Evolutionary conservation across 331 rosid genomes (phyloP).

Genomic region (Erythrophleum ivorense): DNA sequence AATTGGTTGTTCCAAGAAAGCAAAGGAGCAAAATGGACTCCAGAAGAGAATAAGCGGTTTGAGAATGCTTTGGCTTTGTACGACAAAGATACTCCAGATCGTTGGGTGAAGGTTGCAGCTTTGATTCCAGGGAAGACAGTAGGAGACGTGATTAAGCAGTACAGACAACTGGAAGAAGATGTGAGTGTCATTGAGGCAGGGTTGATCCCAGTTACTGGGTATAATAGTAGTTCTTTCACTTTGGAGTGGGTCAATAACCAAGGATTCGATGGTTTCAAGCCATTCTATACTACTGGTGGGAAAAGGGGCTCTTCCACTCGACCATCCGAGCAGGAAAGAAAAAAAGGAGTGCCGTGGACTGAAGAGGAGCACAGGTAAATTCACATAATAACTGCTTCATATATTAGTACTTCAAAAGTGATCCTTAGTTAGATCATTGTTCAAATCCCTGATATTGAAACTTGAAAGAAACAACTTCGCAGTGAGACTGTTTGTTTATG

Average conservation of each 20-base stretch:
- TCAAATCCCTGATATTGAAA: constrained; percentile 12
- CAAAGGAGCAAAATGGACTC: constrained; percentile 75
- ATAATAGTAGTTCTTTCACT: constrained; percentile 62
- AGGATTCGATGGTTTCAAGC: constrained; percentile 67
- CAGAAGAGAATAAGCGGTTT: constrained; percentile 78
- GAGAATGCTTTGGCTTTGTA: constrained; percentile 83
- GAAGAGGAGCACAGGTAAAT: constrained; percentile 93
- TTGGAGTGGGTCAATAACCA: constrained; percentile 68
- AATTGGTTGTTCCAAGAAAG: constrained; percentile 84
- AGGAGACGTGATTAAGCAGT: constrained; percentile 85
- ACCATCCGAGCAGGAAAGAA: constrained; percentile 84
- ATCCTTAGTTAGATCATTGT: constrained; percentile 15
- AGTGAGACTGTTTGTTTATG: constrained; percentile 24
- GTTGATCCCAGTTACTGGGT: constrained; percentile 73
- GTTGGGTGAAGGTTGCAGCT: constrained; percentile 78
- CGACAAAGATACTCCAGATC: constrained; percentile 79
- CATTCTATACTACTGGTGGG: constrained; percentile 58
- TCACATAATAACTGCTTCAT: neutral
- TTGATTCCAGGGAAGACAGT: constrained; percentile 85
- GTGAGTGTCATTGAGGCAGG: constrained; percentile 90
- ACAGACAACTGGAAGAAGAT: constrained; percentile 83
- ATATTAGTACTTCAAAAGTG: constrained; percentile 11
- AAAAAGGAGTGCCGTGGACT: constrained; percentile 95
- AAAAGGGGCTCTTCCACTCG: constrained; percentile 64
- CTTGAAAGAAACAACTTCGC: constrained; percentile 9